These are phyloP conservation scores for Boletus eberwhitei DNA, from an alignment of 768 basidiomycete genomes.

Conservation along the genomic window DNA sequence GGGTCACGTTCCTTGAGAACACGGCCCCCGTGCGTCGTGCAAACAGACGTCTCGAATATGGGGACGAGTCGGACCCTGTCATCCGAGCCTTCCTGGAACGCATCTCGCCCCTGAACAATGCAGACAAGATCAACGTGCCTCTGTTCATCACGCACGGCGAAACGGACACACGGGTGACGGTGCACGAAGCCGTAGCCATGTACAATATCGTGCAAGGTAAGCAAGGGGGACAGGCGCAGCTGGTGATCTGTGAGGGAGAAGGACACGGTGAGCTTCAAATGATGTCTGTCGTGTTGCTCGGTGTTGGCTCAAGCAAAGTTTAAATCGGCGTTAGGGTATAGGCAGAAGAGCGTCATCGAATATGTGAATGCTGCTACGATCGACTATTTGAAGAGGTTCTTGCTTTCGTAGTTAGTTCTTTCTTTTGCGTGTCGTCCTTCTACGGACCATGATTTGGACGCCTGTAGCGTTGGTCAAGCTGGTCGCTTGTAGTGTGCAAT, in stretches of 20 bases:
- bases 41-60: conserved; percentile 38
- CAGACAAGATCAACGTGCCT: conserved; percentile 35
- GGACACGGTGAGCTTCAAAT: conserved; percentile 36
- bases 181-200: conserved; percentile 39
- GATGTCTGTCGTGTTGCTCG: neutral
- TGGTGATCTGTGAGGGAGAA: conserved; percentile 41
- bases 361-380: conserved; percentile 40
- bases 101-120: conserved; percentile 39
- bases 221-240: conserved; percentile 29
- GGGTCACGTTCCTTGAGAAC: conserved; percentile 41
- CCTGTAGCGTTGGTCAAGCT: neutral
- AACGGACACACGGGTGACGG: conserved; percentile 37
- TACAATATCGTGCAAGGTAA: conserved; percentile 30
- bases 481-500: conserved; percentile 3
- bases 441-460: neutral
- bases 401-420: conserved; percentile 20
- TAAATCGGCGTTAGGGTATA: conserved; percentile 33
- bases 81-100: conserved; percentile 37
- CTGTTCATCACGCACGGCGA: conserved; percentile 43
- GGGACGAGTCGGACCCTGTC: conserved; percentile 37
- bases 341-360: conserved; percentile 42
- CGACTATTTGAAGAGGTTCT: conserved; percentile 36
- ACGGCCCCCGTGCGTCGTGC: conserved; percentile 37
- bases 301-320: conserved; percentile 2
- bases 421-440: conserved; percentile 4